Conservation (phyloP, 1,139 yeast genomes). For the Lizanozyma gosingica region DNA sequence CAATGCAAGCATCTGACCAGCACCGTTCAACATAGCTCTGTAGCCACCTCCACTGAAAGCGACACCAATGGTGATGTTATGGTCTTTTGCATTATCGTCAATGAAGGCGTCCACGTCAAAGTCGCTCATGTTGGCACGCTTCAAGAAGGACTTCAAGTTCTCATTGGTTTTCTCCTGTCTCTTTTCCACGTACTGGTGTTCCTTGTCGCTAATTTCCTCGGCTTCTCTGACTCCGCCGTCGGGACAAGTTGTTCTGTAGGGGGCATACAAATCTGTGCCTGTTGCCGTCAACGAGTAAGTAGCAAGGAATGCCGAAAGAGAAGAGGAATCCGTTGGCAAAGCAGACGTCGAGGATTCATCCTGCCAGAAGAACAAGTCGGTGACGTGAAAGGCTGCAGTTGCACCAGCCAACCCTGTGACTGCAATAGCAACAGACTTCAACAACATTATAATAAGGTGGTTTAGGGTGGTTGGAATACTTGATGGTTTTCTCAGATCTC, state of each 20-base stretch:
- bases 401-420: neutral
- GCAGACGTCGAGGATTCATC: neutral
- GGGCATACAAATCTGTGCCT: slow-evolving; percentile 18
- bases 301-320: neutral
- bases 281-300: neutral
- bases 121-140: slow-evolving; percentile 48
- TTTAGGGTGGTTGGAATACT: too few relatives aligned
- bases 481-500: too few relatives aligned
- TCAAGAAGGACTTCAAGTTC: slow-evolving; percentile 47
- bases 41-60: slow-evolving; percentile 92
- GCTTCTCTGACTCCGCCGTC: slow-evolving; percentile 18
- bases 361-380: neutral
- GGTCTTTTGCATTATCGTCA: slow-evolving; percentile 12
- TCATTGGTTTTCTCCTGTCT: slow-evolving; percentile 47
- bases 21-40: slow-evolving; percentile 86
- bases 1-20: slow-evolving; percentile 74
- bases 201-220: slow-evolving; percentile 24
- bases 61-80: slow-evolving; percentile 44
- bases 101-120: slow-evolving; percentile 47
- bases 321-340: neutral
- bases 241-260: slow-evolving; percentile 21
- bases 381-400: neutral
- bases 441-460: too few relatives aligned
- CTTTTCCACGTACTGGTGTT: slow-evolving; percentile 29
- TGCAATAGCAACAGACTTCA: neutral